Evolutionary conservation across 148 eudicot genomes (phyloP).

Genomic region (Rhododendron ferrugineum): DNA sequence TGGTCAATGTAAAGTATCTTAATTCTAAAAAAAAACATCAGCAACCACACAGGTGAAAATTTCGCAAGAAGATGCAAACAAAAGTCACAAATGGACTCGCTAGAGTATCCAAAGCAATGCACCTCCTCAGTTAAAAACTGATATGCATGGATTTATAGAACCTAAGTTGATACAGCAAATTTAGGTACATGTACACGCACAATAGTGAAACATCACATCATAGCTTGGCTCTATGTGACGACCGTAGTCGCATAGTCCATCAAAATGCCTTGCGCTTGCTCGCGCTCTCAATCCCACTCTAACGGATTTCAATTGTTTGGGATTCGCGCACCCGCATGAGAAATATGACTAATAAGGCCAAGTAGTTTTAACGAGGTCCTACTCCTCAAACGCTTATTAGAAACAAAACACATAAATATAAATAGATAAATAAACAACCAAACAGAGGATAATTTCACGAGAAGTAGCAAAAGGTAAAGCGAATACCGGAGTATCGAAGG

Average conservation of each 20-base stretch:
- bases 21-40: background rate
- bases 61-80: background rate
- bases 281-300: background rate
- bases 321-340: no score
- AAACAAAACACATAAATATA: no score
- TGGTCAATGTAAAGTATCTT: no score
- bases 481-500: slow-evolving; percentile 78
- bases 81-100: background rate
- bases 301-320: background rate
- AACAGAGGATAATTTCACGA: no score
- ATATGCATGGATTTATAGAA: background rate
- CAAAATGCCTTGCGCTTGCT: background rate
- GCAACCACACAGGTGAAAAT: background rate
- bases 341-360: background rate
- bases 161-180: background rate
- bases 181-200: background rate
- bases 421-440: no score
- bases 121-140: background rate
- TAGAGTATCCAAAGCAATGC: background rate
- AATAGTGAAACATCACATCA: background rate
- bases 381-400: no score
- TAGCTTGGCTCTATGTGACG: background rate
- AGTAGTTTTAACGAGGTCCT: background rate
- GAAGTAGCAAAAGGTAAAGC: no score
- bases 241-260: background rate